phyloP scores from a whole-genome alignment of 2,329 filamentous ascomycete species.

The Moelleriella libera region DNA sequence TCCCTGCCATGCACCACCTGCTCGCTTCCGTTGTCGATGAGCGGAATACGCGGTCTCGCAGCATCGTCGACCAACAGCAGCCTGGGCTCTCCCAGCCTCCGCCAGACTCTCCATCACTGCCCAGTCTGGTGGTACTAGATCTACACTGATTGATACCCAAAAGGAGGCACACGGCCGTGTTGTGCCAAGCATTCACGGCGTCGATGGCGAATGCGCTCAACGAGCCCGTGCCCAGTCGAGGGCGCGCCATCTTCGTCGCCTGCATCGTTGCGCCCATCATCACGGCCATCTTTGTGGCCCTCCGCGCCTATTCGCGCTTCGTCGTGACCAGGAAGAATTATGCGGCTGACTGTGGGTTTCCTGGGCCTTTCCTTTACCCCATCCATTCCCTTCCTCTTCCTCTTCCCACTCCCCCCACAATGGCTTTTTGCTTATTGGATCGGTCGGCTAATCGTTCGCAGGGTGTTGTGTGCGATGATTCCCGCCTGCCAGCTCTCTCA shows the following conservation, averaged over 20 bases:
- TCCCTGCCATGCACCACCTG: too few species aligned
- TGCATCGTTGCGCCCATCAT: not conserved
- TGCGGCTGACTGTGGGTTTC: not conserved
- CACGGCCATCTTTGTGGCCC: not conserved
- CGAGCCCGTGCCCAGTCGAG: not conserved
- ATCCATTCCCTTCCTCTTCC: not conserved
- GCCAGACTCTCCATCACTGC: too few species aligned
- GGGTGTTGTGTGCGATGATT: not conserved
- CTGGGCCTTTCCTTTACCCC: not conserved
- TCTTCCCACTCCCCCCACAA: not conserved
- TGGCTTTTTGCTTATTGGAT: not conserved
- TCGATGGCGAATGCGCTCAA: not conserved
- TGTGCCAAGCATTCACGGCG: too few species aligned
- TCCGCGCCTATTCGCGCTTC: not conserved
- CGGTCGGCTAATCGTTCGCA: not conserved
- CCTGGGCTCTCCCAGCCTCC: too few species aligned
- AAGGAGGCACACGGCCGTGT: too few species aligned
- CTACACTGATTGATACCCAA: too few species aligned
- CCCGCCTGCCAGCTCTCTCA: not conserved
- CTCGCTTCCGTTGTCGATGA: too few species aligned
- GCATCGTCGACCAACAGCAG: too few species aligned
- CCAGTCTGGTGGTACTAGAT: too few species aligned
- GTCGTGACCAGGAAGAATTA: not conserved
- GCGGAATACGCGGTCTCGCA: too few species aligned
- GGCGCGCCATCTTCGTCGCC: not conserved